phyloP scores from a whole-genome alignment of 164 flowering plant species.

The Vitis riparia region DNA sequence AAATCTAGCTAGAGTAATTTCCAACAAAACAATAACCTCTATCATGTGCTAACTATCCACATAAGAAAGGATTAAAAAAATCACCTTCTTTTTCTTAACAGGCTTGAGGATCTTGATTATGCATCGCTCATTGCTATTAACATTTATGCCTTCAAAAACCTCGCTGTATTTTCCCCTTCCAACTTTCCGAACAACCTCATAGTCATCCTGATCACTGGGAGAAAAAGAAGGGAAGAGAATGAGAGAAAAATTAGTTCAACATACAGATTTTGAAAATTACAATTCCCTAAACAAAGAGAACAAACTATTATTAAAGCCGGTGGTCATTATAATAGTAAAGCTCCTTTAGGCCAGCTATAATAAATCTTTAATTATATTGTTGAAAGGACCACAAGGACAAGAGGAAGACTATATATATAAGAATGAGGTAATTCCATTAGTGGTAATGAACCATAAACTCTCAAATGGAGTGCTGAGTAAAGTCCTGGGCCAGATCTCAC shows the following conservation, averaged over 20 bases:
- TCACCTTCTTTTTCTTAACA: conserved; percentile 78
- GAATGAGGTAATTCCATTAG: no score
- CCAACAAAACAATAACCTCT: no score
- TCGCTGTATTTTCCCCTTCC: conserved; percentile 81
- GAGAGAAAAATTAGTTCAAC: neutral
- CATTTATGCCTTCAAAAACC: conserved; percentile 71
- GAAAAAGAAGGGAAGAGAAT: neutral
- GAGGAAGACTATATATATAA: no score
- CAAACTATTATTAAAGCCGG: neutral
- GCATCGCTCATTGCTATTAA: conserved; percentile 55
- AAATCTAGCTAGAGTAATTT: no score
- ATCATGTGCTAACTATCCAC: no score
- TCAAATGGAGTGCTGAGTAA: no score
- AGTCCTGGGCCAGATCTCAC: no score
- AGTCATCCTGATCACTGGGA: conserved; percentile 68
- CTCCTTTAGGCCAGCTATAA: no score
- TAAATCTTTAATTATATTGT: no score
- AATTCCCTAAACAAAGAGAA: neutral
- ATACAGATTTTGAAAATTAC: neutral
- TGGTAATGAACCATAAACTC: no score
- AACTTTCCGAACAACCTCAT: conserved; percentile 74
- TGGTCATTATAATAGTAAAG: no score
- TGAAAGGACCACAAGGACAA: no score
- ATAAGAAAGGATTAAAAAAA: neutral
- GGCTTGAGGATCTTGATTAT: conserved; percentile 73